Percentiles rank a stretch among this genome's conserved stretches.
Conservation (phyloP, 2,329 filamentous ascomycete genomes). For the Penicillium sp. region DNA sequence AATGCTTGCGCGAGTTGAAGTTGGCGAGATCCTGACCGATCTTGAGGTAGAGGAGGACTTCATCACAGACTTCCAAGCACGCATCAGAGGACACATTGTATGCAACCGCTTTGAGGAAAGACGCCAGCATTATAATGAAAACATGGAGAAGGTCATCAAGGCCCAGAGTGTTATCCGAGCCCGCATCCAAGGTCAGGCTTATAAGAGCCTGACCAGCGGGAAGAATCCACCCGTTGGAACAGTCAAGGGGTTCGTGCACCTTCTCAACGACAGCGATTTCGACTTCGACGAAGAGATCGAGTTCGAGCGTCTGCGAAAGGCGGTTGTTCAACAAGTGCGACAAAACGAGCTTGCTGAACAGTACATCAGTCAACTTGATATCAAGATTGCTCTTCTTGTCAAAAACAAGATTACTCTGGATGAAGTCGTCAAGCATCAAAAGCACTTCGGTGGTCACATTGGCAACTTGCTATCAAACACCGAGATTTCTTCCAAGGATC, state of each 20-base stretch:
- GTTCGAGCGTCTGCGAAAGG: constrained; percentile 91
- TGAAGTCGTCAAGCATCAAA: constrained; percentile 95
- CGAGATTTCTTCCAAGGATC: constrained; percentile 84
- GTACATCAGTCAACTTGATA: constrained; percentile 96
- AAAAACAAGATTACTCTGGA: constrained; percentile 99
- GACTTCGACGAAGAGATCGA: constrained; percentile 99
- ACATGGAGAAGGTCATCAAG: constrained; percentile 99
- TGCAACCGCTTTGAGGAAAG: constrained; percentile 77
- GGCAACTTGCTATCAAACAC: constrained; percentile 81
- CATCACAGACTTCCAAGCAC: constrained; percentile 71
- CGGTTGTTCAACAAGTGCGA: constrained; percentile 92
- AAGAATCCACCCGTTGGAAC: constrained; percentile 97
- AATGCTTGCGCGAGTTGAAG: constrained; percentile 70
- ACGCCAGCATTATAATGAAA: constrained; percentile 83
- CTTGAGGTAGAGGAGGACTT: constrained; percentile 80
- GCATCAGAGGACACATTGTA: constrained; percentile 70
- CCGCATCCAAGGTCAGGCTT: constrained; percentile 94
- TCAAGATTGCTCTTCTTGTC: constrained; percentile 96
- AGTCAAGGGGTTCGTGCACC: constrained; percentile 95
- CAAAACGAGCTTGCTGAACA: constrained; percentile 97
- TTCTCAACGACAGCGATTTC: constrained; percentile 96
- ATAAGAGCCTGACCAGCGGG: constrained; percentile 92
- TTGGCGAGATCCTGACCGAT: constrained; percentile 71
- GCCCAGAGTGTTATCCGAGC: constrained; percentile 95
- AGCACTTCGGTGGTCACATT: constrained; percentile 88